A percentile compares a stretch with the other conserved stretches of the same genome.
Evolutionary conservation across 2,329 filamentous ascomycete genomes (phyloP).

Genomic region (Aschersonia sp.): DNA sequence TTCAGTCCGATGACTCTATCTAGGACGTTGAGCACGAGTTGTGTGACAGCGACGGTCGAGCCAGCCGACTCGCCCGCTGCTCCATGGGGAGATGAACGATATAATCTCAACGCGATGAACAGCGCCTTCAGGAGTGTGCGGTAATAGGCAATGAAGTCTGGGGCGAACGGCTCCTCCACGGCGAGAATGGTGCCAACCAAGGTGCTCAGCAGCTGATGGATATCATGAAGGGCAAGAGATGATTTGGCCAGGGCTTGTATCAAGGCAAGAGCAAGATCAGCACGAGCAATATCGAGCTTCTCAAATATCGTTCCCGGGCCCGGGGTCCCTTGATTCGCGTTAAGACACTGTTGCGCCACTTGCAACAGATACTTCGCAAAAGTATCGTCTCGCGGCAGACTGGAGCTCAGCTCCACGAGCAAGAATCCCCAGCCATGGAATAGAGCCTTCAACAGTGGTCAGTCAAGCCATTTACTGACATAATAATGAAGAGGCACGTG

Average conservation of each 20-base stretch:
- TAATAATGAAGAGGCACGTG: background rate
- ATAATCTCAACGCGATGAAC: slow-evolving; percentile 64
- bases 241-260: slow-evolving; percentile 63
- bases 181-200: slow-evolving; percentile 37
- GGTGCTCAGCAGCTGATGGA: slow-evolving; percentile 34
- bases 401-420: slow-evolving; percentile 66
- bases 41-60: slow-evolving; percentile 30
- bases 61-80: slow-evolving; percentile 16
- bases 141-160: slow-evolving; percentile 53
- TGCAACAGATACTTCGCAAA: slow-evolving; percentile 58
- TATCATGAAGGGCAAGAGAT: slow-evolving; percentile 32
- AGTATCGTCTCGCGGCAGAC: slow-evolving; percentile 33
- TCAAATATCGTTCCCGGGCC: slow-evolving; percentile 73
- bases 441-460: slow-evolving; percentile 35
- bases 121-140: slow-evolving; percentile 72
- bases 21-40: slow-evolving; percentile 64
- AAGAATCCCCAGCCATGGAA: slow-evolving; percentile 85
- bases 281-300: slow-evolving; percentile 59
- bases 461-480: background rate
- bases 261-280: slow-evolving; percentile 69
- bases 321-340: slow-evolving; percentile 58
- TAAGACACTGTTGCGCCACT: slow-evolving; percentile 64
- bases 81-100: slow-evolving; percentile 26
- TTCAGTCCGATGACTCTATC: slow-evolving; percentile 67
- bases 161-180: slow-evolving; percentile 37